A percentile compares a stretch with the other conserved stretches of the same genome.
These are phyloP conservation scores for Moesziomyces sp. DNA, from an alignment of 1,284 basidiomycete species.

Conservation along the genomic window DNA sequence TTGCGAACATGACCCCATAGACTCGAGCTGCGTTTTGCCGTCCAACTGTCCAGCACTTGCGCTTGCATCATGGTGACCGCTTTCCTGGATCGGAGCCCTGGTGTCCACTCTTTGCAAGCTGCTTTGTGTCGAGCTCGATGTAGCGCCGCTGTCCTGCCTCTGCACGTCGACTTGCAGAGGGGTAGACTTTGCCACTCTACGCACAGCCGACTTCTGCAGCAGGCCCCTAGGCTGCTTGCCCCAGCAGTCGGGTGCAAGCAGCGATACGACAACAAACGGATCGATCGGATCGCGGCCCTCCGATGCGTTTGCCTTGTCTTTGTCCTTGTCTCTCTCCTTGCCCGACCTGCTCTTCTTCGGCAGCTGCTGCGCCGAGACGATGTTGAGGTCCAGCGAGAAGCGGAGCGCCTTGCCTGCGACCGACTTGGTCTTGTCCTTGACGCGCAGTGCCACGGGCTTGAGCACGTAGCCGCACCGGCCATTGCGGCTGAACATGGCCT, in stretches of 20 bases:
- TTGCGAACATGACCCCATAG: no score
- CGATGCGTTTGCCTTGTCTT: constrained; percentile 1
- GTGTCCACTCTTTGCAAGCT: no score
- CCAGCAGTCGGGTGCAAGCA: constrained; percentile 53
- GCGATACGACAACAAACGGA: constrained; percentile 54
- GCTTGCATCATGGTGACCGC: no score
- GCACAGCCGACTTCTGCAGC: constrained; percentile 14
- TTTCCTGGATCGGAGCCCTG: no score
- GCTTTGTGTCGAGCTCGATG: no score
- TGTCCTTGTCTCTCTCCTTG: constrained; percentile 48
- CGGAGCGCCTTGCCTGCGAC: constrained; percentile 28
- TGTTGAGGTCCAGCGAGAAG: constrained; percentile 55
- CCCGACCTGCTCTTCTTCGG: constrained; percentile 70
- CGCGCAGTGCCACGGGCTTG: constrained; percentile 83
- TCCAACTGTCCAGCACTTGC: no score
- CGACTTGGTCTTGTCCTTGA: constrained; percentile 68
- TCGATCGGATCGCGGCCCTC: constrained; percentile 49
- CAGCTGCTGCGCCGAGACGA: constrained; percentile 93
- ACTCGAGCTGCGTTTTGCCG: no score
- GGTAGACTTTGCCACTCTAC: background rate
- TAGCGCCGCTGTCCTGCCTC: no score
- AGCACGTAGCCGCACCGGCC: constrained; percentile 87
- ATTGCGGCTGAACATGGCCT: constrained; percentile 92
- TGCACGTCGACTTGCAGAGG: background rate
- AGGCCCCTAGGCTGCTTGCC: constrained; percentile 48